Evolutionary conservation across 1,284 basidiomycete genomes (phyloP).

Genomic region (Cryptococcus jaspeensis): DNA sequence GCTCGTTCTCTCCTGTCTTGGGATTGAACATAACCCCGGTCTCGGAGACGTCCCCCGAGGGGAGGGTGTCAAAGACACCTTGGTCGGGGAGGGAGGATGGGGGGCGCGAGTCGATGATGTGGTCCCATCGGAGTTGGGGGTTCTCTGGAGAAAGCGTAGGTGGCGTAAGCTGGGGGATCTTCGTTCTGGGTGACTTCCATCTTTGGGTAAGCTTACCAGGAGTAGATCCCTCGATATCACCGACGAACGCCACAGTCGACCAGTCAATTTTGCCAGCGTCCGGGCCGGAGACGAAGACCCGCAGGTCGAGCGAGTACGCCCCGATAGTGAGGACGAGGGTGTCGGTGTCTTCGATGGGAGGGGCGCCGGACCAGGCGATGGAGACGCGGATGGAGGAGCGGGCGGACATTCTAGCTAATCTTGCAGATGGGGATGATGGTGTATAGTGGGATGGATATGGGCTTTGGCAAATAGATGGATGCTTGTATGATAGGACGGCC

Average conservation of each 20-base stretch:
- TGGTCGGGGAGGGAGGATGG: slow-evolving; percentile 23
- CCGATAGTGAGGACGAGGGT: slow-evolving; percentile 41
- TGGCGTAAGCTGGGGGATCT: not conserved
- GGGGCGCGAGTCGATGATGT: slow-evolving; percentile 32
- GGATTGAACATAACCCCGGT: slow-evolving; percentile 39
- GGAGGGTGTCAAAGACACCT: slow-evolving; percentile 27
- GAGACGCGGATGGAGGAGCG: slow-evolving; percentile 36
- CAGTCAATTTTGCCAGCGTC: slow-evolving; percentile 29
- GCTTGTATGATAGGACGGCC: not conserved
- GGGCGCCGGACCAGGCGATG: slow-evolving; percentile 34
- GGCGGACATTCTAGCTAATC: slow-evolving; percentile 18
- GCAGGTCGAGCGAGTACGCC: slow-evolving; percentile 34
- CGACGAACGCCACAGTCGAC: slow-evolving; percentile 24
- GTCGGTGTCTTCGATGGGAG: slow-evolving; percentile 36
- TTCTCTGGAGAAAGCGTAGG: slow-evolving; percentile 14
- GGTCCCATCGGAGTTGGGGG: slow-evolving; percentile 28
- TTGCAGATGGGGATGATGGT: not conserved
- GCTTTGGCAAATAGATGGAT: not conserved
- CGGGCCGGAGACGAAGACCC: slow-evolving; percentile 24
- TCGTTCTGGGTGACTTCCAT: not conserved
- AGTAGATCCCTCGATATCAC: slow-evolving; percentile 16
- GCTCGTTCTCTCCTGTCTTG: slow-evolving; percentile 18
- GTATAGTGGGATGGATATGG: not conserved
- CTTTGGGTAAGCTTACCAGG: slow-evolving; percentile 8
- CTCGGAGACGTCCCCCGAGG: slow-evolving; percentile 36